Base-by-base conservation (phyloP, 2,329 filamentous ascomycete genomes). In the Lomentospora prolificans region DNA sequence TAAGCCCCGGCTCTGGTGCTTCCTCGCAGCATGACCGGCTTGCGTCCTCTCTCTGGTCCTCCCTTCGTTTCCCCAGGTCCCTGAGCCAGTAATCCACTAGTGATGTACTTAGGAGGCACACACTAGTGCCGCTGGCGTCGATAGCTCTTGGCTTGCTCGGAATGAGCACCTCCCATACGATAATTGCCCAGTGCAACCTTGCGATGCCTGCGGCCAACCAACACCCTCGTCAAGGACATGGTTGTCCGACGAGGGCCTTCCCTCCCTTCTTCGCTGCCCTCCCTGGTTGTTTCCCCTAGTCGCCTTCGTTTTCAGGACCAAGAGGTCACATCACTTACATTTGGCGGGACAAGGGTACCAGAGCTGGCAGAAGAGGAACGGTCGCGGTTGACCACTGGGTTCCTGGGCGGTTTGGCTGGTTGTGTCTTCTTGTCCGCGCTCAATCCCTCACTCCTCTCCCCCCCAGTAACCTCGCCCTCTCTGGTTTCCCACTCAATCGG, bases 181-280 rank as follows among this genome's bases (percentile, higher is more conserved):
- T 48, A 48, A 48, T 48, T 48, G 12, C 44, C 44, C 44, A 48
- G 8, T 48, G 44, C 44, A 48, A 48, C 44, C 17, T 48, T 25
- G 22, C 22, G 44, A 48, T 17, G 44, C 17, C 22, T 48, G 17
- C 14, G n/a, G 22, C 44, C 44, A 48, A 48, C 44, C 44, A 48
- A 10, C 22, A 12, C 22, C 7, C 44, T 48, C 7, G 4, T 25
- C 10, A 2, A 10, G 19, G 24, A 48, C 30, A 33, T 33, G 30
- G 30, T 48, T 25, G 10, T 48, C 44, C 22, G 12, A 25, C 44
- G 19, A 19, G 8, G 17, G 17, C 17, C 22, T 48, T 22, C 44
- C 19, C 41, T 48, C 44, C 22, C n/a, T 4, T 25, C 6, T 48
- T 22, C 44, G 17, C 44, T 46, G 17, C 39, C 17, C 39, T 46